phyloP scores from a whole-genome alignment of 2,329 filamentous ascomycete species.

The Graphilbum fragrans region DNA sequence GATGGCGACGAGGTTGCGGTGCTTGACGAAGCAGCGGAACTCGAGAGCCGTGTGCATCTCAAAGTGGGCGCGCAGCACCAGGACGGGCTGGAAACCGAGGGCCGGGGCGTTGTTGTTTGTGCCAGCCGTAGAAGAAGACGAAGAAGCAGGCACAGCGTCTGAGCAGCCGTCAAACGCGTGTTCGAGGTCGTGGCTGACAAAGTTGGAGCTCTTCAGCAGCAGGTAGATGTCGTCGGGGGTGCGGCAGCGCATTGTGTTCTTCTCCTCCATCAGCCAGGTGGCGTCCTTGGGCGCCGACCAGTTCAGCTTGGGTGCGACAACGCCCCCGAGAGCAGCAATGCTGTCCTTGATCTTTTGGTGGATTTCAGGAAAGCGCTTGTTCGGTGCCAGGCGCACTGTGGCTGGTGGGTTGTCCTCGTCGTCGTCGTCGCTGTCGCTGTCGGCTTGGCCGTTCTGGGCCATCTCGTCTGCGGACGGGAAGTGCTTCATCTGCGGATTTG shows the following conservation, averaged over 20 bases:
- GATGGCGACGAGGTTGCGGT: constrained; percentile 67
- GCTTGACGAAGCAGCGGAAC: constrained; percentile 89
- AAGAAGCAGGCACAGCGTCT: neutral
- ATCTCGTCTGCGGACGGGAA: constrained; percentile 27
- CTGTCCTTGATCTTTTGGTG: constrained; percentile 66
- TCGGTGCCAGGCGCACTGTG: constrained; percentile 27
- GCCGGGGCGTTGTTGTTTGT: constrained; percentile 4
- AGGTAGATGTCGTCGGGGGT: constrained; percentile 87
- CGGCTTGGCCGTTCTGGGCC: constrained; percentile 24
- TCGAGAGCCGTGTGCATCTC: constrained; percentile 82
- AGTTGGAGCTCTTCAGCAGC: constrained; percentile 86
- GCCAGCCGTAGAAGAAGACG: no score
- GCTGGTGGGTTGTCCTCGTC: constrained; percentile 35
- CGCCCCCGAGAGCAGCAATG: constrained; percentile 72
- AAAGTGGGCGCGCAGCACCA: constrained; percentile 82
- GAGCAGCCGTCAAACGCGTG: constrained; percentile 66
- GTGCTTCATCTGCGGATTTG: constrained; percentile 16
- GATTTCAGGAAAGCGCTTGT: constrained; percentile 53
- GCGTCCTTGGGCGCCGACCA: constrained; percentile 97
- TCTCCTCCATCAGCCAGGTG: constrained; percentile 72
- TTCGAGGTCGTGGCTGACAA: constrained; percentile 86
- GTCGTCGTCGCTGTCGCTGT: constrained; percentile 35
- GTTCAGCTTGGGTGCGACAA: constrained; percentile 86
- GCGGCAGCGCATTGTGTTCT: constrained; percentile 85
- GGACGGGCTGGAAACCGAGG: constrained; percentile 54